Evolutionary conservation across 2,329 filamentous ascomycete genomes (phyloP).

Genomic region (Penicillium sclerotigenum): DNA sequence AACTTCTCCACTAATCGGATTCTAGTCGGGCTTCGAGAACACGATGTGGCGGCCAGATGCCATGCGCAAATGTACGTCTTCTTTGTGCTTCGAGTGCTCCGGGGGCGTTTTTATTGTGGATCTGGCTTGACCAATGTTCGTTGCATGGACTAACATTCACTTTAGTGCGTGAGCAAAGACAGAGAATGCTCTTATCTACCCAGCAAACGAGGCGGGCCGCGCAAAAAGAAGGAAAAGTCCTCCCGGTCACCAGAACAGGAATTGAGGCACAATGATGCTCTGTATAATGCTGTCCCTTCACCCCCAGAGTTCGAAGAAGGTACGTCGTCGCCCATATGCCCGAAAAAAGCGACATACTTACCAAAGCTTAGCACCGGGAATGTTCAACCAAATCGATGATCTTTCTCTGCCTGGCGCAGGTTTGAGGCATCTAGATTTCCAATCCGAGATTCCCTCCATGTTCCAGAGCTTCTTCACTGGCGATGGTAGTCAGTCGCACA

Average conservation of each 20-base stretch:
- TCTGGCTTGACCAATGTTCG: neutral
- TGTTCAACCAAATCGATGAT: conserved; percentile 43
- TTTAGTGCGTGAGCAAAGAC: conserved; percentile 40
- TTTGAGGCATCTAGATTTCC: conserved; percentile 40
- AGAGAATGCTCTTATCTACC: conserved; percentile 43
- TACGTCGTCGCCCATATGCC: conserved; percentile 19
- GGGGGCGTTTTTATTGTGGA: neutral
- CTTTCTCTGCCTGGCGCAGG: conserved; percentile 42
- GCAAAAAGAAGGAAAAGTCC: conserved; percentile 39
- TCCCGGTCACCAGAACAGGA: conserved; percentile 23
- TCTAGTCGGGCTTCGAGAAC: conserved; percentile 43
- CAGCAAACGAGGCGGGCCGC: conserved; percentile 45
- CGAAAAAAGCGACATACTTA: conserved; percentile 18
- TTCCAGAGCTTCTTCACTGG: conserved; percentile 37
- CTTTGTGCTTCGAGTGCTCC: neutral
- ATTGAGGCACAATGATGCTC: conserved; percentile 19
- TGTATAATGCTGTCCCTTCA: conserved; percentile 23
- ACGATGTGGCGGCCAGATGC: conserved; percentile 45
- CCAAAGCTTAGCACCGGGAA: conserved; percentile 27
- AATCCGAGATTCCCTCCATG: conserved; percentile 37
- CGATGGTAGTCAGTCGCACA: conserved; percentile 23
- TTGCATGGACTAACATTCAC: conserved; percentile 2
- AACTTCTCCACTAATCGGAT: conserved; percentile 6
- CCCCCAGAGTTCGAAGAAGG: conserved; percentile 32
- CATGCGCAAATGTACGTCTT: conserved; percentile 43